Evolutionary conservation across 495 filamentous ascomycete genomes (phyloP), one percentile per base, ranked within the genome.

Genomic region (Bathelium albidoporum): DNA sequence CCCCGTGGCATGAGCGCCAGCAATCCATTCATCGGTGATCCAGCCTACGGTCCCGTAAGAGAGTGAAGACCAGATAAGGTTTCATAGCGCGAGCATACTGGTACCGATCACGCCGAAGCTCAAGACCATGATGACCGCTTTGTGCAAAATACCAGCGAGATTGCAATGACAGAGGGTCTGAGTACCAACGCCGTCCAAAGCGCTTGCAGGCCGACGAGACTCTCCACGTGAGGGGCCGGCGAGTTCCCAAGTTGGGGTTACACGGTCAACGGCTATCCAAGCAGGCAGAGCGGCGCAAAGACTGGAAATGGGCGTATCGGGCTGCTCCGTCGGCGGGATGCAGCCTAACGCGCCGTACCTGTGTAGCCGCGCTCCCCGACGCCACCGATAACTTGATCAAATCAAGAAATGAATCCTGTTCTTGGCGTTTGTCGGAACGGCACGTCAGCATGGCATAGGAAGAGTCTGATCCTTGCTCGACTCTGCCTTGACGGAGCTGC

Each of bases 21-120:
- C 44, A 62, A 76, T 67, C 66, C 69, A 76, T 24, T 68, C 70
- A 52, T 69, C 68, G 1, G 73, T 75, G 34, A 76, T 76, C 74
- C 74, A 76, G 69, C 62, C 64, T 1, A 72, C 71, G 60, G 73
- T 73, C 45, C 68, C 67, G 62, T 65, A 55, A 32, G 64, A 59
- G 70, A 71, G 53, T 39, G 58, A 36, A 3, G 12, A 5, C 5
- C 2, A 26, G 12, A 18, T 10, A 26, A 22, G 31, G 14, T 5
- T 60, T 31, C n/a, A 12, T n/a, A n/a, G 7, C 16, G 31, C 36
- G n/a, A 22, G 31, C 31, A 18, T 36, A 60, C 58, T 43, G 12
- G 36, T 60, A 22, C 58, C 58, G 22, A 60, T 60, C 10, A 60
- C 36, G 3, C 58, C 32, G 12, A 60, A 43, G 2, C 4, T 60